Evolutionary conservation across 805 yeast genomes (phyloP).

Genomic region (Maudiozyma turicensis): DNA sequence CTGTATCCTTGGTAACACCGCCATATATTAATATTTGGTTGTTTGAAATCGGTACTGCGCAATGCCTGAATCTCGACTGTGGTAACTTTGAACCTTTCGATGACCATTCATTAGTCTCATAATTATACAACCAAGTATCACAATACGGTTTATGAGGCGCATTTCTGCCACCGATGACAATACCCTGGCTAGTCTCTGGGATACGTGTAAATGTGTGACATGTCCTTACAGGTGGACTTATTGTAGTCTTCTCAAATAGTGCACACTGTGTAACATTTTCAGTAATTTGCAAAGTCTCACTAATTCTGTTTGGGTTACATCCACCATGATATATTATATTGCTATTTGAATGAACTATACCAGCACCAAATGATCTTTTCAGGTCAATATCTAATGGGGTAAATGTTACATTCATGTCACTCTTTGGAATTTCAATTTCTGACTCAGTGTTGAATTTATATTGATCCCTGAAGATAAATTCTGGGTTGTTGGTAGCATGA

Average conservation of each 20-base stretch:
- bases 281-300: constrained; percentile 11
- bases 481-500: constrained; percentile 44
- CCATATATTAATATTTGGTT: constrained; percentile 40
- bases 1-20: constrained; percentile 29
- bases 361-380: constrained; percentile 21
- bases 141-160: constrained; percentile 42
- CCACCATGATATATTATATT: constrained; percentile 31
- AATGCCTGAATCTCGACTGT: constrained; percentile 43
- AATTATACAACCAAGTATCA: constrained; percentile 36
- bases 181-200: constrained; percentile 8
- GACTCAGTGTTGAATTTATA: background rate
- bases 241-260: constrained; percentile 4
- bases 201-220: constrained; percentile 43
- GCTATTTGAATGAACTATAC: constrained; percentile 4
- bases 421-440: background rate
- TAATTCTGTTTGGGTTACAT: constrained; percentile 22
- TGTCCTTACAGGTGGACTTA: constrained; percentile 36
- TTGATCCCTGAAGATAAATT: constrained; percentile 5
- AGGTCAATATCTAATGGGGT: constrained; percentile 2
- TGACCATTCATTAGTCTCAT: constrained; percentile 31
- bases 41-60: constrained; percentile 27
- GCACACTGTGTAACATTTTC: background rate
- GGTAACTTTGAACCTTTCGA: constrained; percentile 31
- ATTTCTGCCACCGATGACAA: constrained; percentile 59
- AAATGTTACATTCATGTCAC: background rate